Base-by-base conservation (phyloP, 1,139 yeast genomes). In the Arxiozyma slooffiae region DNA sequence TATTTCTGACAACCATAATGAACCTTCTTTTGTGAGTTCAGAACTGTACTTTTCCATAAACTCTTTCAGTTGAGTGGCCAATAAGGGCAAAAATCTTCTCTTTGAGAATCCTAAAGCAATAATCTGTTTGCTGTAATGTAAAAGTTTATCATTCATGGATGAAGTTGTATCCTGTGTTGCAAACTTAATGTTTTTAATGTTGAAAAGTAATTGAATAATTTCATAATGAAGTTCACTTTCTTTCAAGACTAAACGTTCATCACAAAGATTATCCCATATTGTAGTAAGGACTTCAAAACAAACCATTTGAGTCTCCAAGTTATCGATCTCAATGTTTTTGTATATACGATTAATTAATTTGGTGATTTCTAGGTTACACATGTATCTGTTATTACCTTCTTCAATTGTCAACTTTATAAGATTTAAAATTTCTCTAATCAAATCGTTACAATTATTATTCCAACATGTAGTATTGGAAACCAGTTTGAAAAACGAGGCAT, bases 81-180 rank as follows among this genome's bases (percentile, higher is more conserved):
- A 64, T 0, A 74, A 60, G 0, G 96, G 92, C 26, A 87, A 68
- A 16, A 89, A 68, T 14, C 85, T 75, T 57, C 95, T 77, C 66
- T 96, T 77, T 0, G 86, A 82, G 50, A 67, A 73, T 1, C 94
- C 69, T 9, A 47, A 38, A 7, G 17, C 26, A 9, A 44, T 34
- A 5, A 53, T 47, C 5, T 47, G 48, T 22, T 36, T 26, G 17
- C 51, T 50, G 40, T 45, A 48, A 4, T 42, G 20, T 14, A 14
- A 18, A 7, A 53, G 21, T 11, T 47, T 42, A 11, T 17, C 8
- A 26, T 36, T 40, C 16, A 49, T 18, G 3, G 16, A 30, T 20
- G 49, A 37, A n/a, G 7, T 36, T 14, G 42, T 20, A 37, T 26
- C 16, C 18, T 24, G 22, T 8, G 23, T 11, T 16, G 49, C 46